Conservation (phyloP, 1,139 yeast genomes). For the Citeromyces hawaiiensis region DNA sequence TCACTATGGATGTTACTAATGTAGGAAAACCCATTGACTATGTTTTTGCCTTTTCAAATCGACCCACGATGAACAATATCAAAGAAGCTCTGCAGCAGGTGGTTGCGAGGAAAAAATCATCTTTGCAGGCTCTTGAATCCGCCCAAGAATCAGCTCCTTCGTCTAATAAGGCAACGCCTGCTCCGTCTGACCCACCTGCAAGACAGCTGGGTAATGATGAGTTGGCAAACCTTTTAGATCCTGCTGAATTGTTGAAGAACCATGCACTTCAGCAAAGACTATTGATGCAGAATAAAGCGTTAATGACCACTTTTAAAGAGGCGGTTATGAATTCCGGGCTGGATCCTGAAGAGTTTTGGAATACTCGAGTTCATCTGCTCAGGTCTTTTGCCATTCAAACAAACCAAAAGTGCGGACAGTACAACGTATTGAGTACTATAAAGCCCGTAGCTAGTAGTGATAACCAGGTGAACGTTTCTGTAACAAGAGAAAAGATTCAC, state of each 20-base stretch:
- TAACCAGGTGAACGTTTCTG: constrained; percentile 81
- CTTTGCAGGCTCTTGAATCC: constrained; percentile 9
- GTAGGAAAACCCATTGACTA: constrained; percentile 23
- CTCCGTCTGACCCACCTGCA: constrained; percentile 9
- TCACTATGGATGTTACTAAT: constrained; percentile 16
- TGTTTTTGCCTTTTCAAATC: constrained; percentile 49
- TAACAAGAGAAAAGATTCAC: constrained; percentile 79
- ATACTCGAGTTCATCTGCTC: constrained; percentile 63
- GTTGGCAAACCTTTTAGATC: constrained; percentile 25
- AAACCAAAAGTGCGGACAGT: constrained; percentile 84
- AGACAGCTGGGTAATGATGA: constrained; percentile 17
- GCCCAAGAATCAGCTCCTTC: constrained; percentile 3
- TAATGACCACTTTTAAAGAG: constrained; percentile 72
- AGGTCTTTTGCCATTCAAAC: constrained; percentile 78
- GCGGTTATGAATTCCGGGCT: constrained; percentile 73
- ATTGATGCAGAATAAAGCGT: constrained; percentile 52
- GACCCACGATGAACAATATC: constrained; percentile 66
- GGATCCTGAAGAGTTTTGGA: constrained; percentile 81
- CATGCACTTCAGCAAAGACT: constrained; percentile 68
- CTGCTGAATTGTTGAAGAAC: constrained; percentile 45
- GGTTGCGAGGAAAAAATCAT: constrained; percentile 44
- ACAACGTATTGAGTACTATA: constrained; percentile 85
- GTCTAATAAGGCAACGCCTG: constrained; percentile 1
- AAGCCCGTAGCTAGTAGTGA: constrained; percentile 88
- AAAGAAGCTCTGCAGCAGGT: constrained; percentile 60